Conservation (phyloP, 148 eudicot species). For the Persicaria tinctoria region DNA sequence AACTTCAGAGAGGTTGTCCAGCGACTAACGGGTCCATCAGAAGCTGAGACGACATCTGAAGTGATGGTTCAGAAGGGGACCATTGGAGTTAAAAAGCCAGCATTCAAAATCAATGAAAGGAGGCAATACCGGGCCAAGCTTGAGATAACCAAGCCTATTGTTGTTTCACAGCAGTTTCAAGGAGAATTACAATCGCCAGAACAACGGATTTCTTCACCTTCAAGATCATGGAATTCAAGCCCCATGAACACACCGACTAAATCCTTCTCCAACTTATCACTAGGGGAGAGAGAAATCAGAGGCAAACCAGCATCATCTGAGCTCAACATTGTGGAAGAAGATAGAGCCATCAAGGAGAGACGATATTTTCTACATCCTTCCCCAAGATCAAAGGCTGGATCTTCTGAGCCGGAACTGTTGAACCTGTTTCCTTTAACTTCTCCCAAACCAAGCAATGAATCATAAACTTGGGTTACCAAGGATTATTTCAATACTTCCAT, state of each 20-base stretch:
- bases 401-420: conserved; percentile 31
- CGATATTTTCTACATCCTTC: conserved; percentile 38
- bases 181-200: conserved; percentile 13
- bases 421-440: conserved; percentile 36
- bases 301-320: conserved; percentile 12
- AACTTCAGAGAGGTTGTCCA: conserved; percentile 38
- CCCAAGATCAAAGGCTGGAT: conserved; percentile 26
- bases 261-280: conserved; percentile 22
- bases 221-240: conserved; percentile 18
- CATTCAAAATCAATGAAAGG: conserved; percentile 34
- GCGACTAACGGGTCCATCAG: conserved; percentile 30
- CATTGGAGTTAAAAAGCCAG: conserved; percentile 20
- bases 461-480: neutral
- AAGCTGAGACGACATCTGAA: conserved; percentile 9
- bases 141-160: conserved; percentile 26
- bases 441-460: conserved; percentile 13
- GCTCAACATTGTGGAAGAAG: conserved; percentile 27
- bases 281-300: conserved; percentile 17
- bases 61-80: conserved; percentile 13
- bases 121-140: conserved; percentile 30
- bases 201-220: conserved; percentile 15
- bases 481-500: no score
- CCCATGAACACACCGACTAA: conserved; percentile 27
- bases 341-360: conserved; percentile 32
- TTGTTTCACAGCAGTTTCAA: conserved; percentile 9